A percentile compares a stretch with the other conserved stretches of the same genome.
These are phyloP conservation scores for Colletotrichum sp. DNA, from an alignment of 2,329 filamentous ascomycete species.

Conservation along the genomic window DNA sequence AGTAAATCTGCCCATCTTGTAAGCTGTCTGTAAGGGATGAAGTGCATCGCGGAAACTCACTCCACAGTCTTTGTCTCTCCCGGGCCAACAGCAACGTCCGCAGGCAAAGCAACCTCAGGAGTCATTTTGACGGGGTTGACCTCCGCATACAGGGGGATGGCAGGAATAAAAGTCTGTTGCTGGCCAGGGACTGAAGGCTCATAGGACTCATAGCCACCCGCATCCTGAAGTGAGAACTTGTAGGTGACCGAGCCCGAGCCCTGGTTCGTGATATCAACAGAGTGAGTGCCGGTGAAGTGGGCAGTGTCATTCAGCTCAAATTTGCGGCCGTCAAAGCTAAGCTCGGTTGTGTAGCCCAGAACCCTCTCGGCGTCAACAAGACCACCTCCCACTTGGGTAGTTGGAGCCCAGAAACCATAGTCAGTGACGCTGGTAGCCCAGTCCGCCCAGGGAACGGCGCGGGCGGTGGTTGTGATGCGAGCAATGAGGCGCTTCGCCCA, in stretches of 20 bases:
- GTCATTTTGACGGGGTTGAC: background rate
- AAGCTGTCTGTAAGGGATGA: background rate
- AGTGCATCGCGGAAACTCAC: background rate
- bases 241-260: slow-evolving; percentile 44
- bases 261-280: slow-evolving; percentile 46
- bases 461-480: background rate
- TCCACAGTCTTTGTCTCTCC: slow-evolving; percentile 1
- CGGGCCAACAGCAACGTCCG: background rate
- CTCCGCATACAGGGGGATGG: background rate
- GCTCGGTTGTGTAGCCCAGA: slow-evolving; percentile 40
- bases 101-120: background rate
- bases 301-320: slow-evolving; percentile 55
- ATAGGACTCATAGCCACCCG: background rate
- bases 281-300: slow-evolving; percentile 41
- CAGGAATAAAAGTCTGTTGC: background rate
- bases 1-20: background rate
- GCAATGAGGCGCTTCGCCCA: background rate
- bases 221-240: slow-evolving; percentile 42
- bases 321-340: slow-evolving; percentile 39
- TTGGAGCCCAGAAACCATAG: background rate
- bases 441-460: background rate
- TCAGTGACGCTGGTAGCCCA: background rate
- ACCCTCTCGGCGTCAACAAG: slow-evolving; percentile 51
- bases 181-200: background rate
- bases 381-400: slow-evolving; percentile 47